Evolutionary conservation across 202 grass and related monocot species (phyloP), one percentile per base, ranked within the genome.

Genomic region (Musa balbisiana): DNA sequence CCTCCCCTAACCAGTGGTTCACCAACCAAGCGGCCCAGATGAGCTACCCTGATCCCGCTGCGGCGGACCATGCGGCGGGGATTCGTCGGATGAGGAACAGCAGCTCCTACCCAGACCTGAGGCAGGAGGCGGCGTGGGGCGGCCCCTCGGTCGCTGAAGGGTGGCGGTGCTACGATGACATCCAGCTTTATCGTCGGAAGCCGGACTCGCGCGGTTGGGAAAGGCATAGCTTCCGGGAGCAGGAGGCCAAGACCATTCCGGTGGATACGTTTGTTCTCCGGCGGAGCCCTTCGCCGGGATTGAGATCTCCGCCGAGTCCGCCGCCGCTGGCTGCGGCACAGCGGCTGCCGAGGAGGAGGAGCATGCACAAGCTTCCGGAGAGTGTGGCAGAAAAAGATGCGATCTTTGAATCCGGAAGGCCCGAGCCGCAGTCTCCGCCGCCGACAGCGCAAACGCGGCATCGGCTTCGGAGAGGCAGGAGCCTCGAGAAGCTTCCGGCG

Each of bases 21-120:
- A 22, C 3, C 53, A 2, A n/a, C 9, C 10, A 15, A 14, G 73
- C 17, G 3, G 52, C 25, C 59, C 81, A 73, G 75, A 27, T 71
- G 74, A 72, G 9, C 77, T 71, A 49, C 67, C 3, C 49, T 23
- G 69, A 64, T 25, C n/a, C 59, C 6, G 43, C 29, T 13, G 55
- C 69, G 73, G 27, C 64, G 17, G 26, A 77, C 17, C 16, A 69
- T 55, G 75, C 23, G 25, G 51, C 1, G 10, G 85, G 77, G 75
- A 87, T 95, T 23, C 85, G 91, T 22, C 89, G 83, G 83, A 78
- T 89, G 83, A 83, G 92, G 83, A 95, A 83, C 87, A 92, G 82
- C 72, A 88, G 87, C 82, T 95, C 95, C 10, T 95, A 92, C 83
- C 91, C 91, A 20, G 95, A 92, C 86, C 87, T 89, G 24, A 75